Evolutionary conservation across 2,329 filamentous ascomycete genomes (phyloP), one percentile per base, ranked within the genome.

Genomic region (Zalaria obscura): DNA sequence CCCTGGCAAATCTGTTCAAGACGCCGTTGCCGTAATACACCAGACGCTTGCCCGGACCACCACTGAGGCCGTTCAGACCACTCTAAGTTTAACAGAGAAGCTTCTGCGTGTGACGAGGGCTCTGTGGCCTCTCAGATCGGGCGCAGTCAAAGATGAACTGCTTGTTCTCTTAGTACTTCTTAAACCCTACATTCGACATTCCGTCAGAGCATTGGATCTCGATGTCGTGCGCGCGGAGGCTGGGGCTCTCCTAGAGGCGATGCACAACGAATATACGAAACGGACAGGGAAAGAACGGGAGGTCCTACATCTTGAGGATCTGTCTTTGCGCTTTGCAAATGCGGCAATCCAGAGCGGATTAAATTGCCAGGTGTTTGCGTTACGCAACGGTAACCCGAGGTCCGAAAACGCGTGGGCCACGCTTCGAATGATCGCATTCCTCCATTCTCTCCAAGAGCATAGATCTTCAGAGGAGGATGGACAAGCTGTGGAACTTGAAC

Each of bases 181-280:
- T 28, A 61, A 62, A 44, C 55, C 60, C 11, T 66, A 66, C 40
- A 51, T 69, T 11, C 46, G 52, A 5, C 55, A 52, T 31, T 48
- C 60, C 2, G 50, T 65, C 27, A 48, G 54, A 5, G 42, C 47
- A 25, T 45, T 50, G 10, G 39, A 45, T 10, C 39, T 36, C 5
- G 29, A 47, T n/a, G 29, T 41, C n/a, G 35, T 59, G 25, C 42
- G 45, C n/a, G 25, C 40, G 33, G 56, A 59, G 25, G 34, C 93
- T 4, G 75, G 80, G 47, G 72, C 73, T n/a, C 60, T 95, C 2
- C 56, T 78, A 29, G 79, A 87, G 36, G 68, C 72, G 3, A 62
- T 98, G n/a, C 81, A 80, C 65, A 64, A 65, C 5, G 89, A 95
- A 52, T 96, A 96, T 59, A 69, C 75, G 3, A 78, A 70, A 48